These are phyloP conservation scores for Pseudocercospora cruenta DNA, from an alignment of 2,329 filamentous ascomycete genomes.

Conservation along the genomic window DNA sequence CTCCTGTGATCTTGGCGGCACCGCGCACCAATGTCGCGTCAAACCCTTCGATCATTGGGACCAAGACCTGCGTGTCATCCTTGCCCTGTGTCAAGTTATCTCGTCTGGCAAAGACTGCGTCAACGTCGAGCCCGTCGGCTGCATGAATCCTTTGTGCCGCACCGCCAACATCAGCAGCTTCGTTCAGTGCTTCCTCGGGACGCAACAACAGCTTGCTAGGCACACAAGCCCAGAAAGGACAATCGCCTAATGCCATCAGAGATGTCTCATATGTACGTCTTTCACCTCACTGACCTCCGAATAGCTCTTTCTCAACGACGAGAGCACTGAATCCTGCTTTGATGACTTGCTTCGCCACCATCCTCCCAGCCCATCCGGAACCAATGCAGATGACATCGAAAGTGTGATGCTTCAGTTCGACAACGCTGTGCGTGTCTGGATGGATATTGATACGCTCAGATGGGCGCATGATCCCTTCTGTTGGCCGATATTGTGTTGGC, in stretches of 20 bases:
- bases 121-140: background rate
- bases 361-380: conserved; percentile 4
- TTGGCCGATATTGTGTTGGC: background rate
- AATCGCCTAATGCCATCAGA: conserved; percentile 6
- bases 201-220: conserved; percentile 8
- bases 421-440: conserved; percentile 2
- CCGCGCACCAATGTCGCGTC: conserved; percentile 4
- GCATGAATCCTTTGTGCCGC: background rate
- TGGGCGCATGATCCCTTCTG: background rate
- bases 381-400: conserved; percentile 10
- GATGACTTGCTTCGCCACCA: conserved; percentile 1
- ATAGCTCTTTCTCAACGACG: conserved; percentile 10
- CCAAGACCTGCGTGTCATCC: conserved; percentile 5
- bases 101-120: background rate
- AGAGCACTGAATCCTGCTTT: background rate
- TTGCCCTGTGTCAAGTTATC: conserved; percentile 3
- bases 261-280: background rate
- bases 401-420: background rate
- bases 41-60: conserved; percentile 3
- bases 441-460: conserved; percentile 6
- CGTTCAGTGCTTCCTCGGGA: conserved; percentile 1
- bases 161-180: conserved; percentile 1
- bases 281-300: background rate
- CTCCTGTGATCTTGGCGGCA: background rate
- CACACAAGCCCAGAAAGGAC: conserved; percentile 15